These are phyloP conservation scores for Paramecium sexaurelia DNA, from an alignment of 73 alveolate genomes.

Conservation along the genomic window DNA sequence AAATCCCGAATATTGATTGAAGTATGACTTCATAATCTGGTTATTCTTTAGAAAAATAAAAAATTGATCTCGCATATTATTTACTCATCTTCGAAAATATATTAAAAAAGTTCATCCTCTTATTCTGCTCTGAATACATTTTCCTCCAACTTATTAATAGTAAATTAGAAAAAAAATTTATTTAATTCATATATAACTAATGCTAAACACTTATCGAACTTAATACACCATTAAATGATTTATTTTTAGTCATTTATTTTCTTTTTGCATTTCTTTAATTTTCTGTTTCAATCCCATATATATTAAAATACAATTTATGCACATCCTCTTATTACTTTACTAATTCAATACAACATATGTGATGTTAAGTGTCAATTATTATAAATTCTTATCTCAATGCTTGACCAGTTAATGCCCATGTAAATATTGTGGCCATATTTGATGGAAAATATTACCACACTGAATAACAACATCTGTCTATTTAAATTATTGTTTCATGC, in stretches of 20 bases:
- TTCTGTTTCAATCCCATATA: not conserved
- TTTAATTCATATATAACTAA: not conserved
- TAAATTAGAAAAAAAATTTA: not conserved
- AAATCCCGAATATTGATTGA: slow-evolving; percentile 7
- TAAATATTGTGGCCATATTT: not conserved
- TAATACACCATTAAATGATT: not conserved
- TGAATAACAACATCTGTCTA: slow-evolving; percentile 1
- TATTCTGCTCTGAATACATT: not conserved
- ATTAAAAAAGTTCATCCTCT: not conserved
- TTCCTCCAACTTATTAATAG: not conserved
- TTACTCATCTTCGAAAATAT: not conserved
- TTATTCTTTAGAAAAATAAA: not conserved
- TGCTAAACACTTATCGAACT: not conserved
- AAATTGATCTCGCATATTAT: not conserved
- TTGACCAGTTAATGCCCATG: slow-evolving; percentile 34
- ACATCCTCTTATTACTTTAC: not conserved
- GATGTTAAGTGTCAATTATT: not conserved
- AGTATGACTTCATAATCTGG: slow-evolving; percentile 9
- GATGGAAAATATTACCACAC: slow-evolving; percentile 28
- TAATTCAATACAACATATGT: not conserved
- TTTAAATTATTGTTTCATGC: not conserved
- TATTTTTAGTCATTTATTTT: not conserved
- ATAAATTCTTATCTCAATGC: not conserved
- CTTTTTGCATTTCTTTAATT: not conserved
- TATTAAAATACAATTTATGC: not conserved